Base-by-base conservation (phyloP, 805 yeast species). In the Saccharomycopsis capsularis region DNA sequence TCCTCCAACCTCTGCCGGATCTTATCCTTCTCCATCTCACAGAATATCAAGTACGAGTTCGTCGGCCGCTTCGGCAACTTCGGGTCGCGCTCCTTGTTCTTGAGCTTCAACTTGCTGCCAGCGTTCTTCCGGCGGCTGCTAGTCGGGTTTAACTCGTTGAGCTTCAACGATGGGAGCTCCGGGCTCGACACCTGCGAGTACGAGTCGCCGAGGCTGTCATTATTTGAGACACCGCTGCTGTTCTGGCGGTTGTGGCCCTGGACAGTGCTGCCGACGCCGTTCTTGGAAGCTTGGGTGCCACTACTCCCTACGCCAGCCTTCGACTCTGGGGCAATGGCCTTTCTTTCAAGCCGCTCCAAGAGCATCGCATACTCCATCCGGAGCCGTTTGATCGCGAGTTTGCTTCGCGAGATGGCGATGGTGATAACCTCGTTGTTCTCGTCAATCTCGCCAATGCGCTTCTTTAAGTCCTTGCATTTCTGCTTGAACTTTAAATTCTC, bases 41-140 rank as follows among this genome's bases (percentile, higher is more conserved):
- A 90, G 60, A 84, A 89, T 47, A 87, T 76, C 54, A 87, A 70
- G 60, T 89, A 90, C 3, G 96, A 95, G 63, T 89, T 90, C 3
- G 93, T 82, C 4, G 96, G 96, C 59, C 95, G 73, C 58, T 85
- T 87, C 19, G 96, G 97, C 59, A 83, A 73, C 56, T 80, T 81
- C 7, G 96, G 96, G 63, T 89, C 95, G 58, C 89, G 77, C 7
- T 73, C 70, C 44, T 70, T 70, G 41, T 62, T 6, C n/a, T n/a
- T 34, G 15, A 60, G 58, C 40, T 66, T 60, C 25, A 62, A 18
- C 44, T 40, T 15, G 53, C 60, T 53, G 44, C 59, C 39, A 54
- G 62, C 36, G 58, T 52, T 45, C 44, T 42, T 50, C 40, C 46
- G 9, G 6, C 29, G 22, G 13, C 25, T 39, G 42, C 25, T 39